phyloP scores from a whole-genome alignment of 2,329 filamentous ascomycete species.

The Colletotrichum musae region DNA sequence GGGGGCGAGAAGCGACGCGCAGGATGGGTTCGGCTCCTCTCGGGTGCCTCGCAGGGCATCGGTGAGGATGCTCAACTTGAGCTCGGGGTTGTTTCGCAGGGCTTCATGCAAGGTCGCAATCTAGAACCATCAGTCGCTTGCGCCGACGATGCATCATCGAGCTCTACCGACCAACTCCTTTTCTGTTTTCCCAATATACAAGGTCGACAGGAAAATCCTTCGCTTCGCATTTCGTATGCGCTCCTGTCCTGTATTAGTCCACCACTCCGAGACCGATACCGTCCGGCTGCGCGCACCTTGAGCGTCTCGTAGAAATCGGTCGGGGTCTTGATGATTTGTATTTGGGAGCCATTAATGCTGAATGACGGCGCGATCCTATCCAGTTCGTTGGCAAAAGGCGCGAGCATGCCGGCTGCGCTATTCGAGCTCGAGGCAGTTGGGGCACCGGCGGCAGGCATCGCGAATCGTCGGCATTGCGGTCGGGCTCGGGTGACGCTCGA shows the following conservation, averaged over 20 bases:
- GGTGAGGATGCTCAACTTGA: conserved; percentile 90
- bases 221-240: conserved; percentile 86
- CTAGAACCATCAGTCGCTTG: conserved; percentile 51
- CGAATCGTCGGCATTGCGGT: conserved; percentile 41
- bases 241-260: conserved; percentile 60
- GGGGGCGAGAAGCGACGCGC: conserved; percentile 88
- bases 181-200: conserved; percentile 96
- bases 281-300: conserved; percentile 72
- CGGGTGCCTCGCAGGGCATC: conserved; percentile 93
- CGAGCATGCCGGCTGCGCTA: conserved; percentile 58
- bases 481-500: conserved; percentile 26
- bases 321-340: conserved; percentile 84
- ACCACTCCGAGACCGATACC: conserved; percentile 1
- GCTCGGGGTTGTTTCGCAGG: conserved; percentile 78
- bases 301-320: conserved; percentile 92
- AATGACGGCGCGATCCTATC: conserved; percentile 94
- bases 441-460: conserved; percentile 39
- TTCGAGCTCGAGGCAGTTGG: conserved; percentile 44
- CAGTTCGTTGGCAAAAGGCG: conserved; percentile 77
- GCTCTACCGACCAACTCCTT: conserved; percentile 76
- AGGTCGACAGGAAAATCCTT: conserved; percentile 91
- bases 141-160: background rate
- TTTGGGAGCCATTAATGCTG: conserved; percentile 84
- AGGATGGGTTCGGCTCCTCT: conserved; percentile 88
- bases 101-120: conserved; percentile 84